Evolutionary conservation across 1,284 basidiomycete species (phyloP), one percentile per base, ranked within the genome.

Genomic region (Athelia sp.): DNA sequence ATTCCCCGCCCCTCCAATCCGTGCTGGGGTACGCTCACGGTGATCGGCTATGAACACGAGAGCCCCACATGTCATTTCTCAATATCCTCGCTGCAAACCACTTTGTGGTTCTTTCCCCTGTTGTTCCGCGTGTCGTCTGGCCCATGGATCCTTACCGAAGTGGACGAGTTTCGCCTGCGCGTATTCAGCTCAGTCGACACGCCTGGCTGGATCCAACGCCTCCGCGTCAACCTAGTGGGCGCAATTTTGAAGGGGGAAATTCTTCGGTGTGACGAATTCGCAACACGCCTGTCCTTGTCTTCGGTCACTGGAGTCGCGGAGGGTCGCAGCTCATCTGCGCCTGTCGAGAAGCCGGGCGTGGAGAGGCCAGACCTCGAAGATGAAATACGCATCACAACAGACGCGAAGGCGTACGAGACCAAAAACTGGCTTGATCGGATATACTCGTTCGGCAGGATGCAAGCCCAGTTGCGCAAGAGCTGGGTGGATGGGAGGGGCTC

Each of bases 211-310:
- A 53, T 75, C 4, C 57, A 64, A 46, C 43, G 45, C 10, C 58
- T 74, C 17, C 64, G 74, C 21, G 55, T 61, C 45, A 70, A 72
- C 50, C 50, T 76, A 29, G 57, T 74, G 14, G 56, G 64, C 19
- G 69, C 73, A 0, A 51, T 74, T 19, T 54, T 76, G 14, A 60
- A 63, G 6, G 74, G 74, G 26, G 67, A 73, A 31, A 65, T 70
- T 24, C 55, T 69, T 29, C 64, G 71, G 18, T 57, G 71, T 9
- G 68, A 75, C 56, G 58, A 71, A 45, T 62, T 74, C 46, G 58
- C 62, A 29, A 67, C 68, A 2, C 65, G 57, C 11, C 34, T 72
- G 6, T 56, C 56, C 14, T 59, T 73, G 44, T 45, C 62, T 55
- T 15, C 54, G 56, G 52, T 29, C 8, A 23, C 49, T n/a, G 31